Base-by-base conservation (phyloP, 2,329 filamentous ascomycete genomes). In the Exophiala xenobiotica region DNA sequence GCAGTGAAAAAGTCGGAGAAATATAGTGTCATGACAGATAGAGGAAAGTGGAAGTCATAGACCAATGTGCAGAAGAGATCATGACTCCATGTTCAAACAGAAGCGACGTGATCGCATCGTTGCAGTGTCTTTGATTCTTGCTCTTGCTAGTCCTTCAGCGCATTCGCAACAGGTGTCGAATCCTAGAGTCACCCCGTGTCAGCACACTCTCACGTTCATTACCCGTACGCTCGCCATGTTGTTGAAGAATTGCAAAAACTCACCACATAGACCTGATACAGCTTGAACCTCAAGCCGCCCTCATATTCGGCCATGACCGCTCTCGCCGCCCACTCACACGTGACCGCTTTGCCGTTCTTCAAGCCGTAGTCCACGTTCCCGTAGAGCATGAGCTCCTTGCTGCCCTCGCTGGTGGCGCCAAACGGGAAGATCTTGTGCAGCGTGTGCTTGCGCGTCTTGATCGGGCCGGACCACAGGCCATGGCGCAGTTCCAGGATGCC, bases 301-400 rank as follows among this genome's bases (percentile, higher is more conserved):
- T 58, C 50, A 2, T 49, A 38, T 26, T 61, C 56, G 14, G 61
- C 60, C 38, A 64, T 44, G n/a, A 60, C 46, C 9, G 62, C 63
- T 26, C 61, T 58, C 19, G 73, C 80, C 14, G 77, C 76, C 80
- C 80, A 83, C 8, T 80, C 77, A 3, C 79, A 63, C 2, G 62
- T 62, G 3, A 67, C 66, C 44, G 70, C 67, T 22, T 69, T 70
- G 12, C 77, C 79, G 60, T 76, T 75, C 61, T 78, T 79, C 47
- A 81, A 60, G 11, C 62, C 70, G 64, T 80, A 81, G 35, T 71
- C 71, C 9, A 81, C 79, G 3, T 65, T 76, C 1, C 78, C 78
- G 57, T 74, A 74, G 3, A 81, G 59, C 78, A 82, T 81, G 14
- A 78, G 70, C 56, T 81, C 76, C 23, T 75, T 65, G 1, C 70